Conservation (phyloP, 805 yeast species). For the Myxozyma nipponensis region DNA sequence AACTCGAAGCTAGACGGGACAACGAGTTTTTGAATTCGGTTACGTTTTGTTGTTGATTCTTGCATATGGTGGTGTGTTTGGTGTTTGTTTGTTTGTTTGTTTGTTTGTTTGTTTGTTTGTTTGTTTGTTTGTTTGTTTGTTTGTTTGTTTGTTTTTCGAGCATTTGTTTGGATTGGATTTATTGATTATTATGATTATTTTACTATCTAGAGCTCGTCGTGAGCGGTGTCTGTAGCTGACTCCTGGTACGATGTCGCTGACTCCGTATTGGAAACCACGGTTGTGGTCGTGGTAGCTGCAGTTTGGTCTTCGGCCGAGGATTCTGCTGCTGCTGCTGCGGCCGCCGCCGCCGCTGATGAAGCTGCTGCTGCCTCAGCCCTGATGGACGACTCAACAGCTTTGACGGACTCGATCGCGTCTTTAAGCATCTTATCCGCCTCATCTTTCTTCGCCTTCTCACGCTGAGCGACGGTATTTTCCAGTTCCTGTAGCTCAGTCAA, state of each 20-base stretch:
- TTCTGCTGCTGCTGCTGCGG: conserved; percentile 3
- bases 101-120: too few species aligned
- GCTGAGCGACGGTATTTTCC: conserved; percentile 18
- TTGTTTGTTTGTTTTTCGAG: too few species aligned
- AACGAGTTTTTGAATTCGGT: conserved; percentile 32
- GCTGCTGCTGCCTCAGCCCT: neutral
- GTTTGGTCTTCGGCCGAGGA: neutral
- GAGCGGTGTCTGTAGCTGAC: conserved; percentile 1
- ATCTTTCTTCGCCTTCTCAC: conserved; percentile 8
- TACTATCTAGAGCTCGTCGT: conserved; percentile 16
- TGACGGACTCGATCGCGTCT: conserved; percentile 12
- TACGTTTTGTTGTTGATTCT: conserved; percentile 34
- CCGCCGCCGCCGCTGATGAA: neutral
- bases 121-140: too few species aligned
- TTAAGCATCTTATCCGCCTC: conserved; percentile 6
- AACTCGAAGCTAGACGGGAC: conserved; percentile 36
- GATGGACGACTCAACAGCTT: conserved; percentile 1
- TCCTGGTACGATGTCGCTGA: neutral
- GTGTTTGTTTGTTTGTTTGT: too few species aligned
- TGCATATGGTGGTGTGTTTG: too few species aligned
- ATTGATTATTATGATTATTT: too few species aligned
- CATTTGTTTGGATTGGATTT: too few species aligned
- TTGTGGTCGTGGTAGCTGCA: neutral
- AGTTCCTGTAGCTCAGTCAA: conserved; percentile 23
- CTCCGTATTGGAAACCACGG: conserved; percentile 4